These are phyloP conservation scores for Scedosporium boydii DNA, from an alignment of 2,329 filamentous ascomycete species.

Conservation along the genomic window DNA sequence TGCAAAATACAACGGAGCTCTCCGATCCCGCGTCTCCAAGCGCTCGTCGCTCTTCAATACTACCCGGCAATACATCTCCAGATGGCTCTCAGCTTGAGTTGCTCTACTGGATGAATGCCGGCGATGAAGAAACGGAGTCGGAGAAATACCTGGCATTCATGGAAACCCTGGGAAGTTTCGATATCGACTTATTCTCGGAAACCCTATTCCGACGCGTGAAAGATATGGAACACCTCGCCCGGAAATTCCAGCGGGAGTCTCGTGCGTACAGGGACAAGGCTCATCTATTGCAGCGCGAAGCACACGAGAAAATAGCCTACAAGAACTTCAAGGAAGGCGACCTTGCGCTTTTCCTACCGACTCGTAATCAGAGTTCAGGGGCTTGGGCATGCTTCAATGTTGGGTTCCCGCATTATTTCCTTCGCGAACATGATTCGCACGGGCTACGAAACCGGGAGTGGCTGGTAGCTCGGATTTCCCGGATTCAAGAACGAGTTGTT, in stretches of 20 bases:
- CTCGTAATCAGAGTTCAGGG: conserved; percentile 83
- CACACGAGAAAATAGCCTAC: conserved; percentile 93
- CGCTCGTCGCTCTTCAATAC: conserved; percentile 42
- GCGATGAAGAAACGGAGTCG: conserved; percentile 50
- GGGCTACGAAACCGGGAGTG: conserved; percentile 79
- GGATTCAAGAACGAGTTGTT: conserved; percentile 86
- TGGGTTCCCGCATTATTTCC: conserved; percentile 91
- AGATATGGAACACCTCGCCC: conserved; percentile 85
- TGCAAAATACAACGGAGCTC: conserved; percentile 48
- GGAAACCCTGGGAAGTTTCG: conserved; percentile 64
- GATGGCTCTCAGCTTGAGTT: conserved; percentile 61
- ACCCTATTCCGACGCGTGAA: conserved; percentile 82
- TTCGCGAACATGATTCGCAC: conserved; percentile 86
- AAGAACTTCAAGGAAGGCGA: conserved; percentile 95
- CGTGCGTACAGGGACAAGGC: conserved; percentile 81
- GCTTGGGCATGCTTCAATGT: conserved; percentile 99
- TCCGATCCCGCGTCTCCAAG: conserved; percentile 42
- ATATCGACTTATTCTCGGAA: conserved; percentile 76
- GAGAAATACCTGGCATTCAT: conserved; percentile 69
- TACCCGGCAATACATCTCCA: conserved; percentile 43
- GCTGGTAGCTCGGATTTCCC: conserved; percentile 89
- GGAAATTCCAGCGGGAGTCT: conserved; percentile 87
- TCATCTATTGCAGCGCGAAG: conserved; percentile 69
- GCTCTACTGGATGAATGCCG: conserved; percentile 72
- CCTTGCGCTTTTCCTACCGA: conserved; percentile 86